A percentile compares a stretch with the other conserved stretches of the same genome.
phyloP scores from a whole-genome alignment of 2,329 filamentous ascomycete genomes.

The Metarhizium rileyi region DNA sequence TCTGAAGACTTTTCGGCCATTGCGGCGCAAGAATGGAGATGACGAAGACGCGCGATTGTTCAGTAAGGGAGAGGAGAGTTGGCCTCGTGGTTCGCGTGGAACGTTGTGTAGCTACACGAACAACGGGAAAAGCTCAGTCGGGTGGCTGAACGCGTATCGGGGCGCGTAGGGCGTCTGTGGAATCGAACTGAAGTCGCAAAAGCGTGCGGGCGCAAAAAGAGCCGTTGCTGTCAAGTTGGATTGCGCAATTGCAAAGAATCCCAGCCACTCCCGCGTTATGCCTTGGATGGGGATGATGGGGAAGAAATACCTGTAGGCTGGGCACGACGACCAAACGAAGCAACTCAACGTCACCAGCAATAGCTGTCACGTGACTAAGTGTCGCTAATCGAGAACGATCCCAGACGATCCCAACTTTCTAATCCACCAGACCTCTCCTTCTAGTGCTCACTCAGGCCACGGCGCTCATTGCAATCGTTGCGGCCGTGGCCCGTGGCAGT shows the following conservation, averaged over 20 bases:
- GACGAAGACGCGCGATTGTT: conserved; percentile 12
- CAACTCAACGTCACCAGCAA: conserved; percentile 26
- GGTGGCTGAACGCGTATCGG: conserved; percentile 12
- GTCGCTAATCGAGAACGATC: conserved; percentile 1
- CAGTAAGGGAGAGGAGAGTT: conserved; percentile 2
- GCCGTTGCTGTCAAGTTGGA: conserved; percentile 1
- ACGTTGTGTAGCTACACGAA: background rate
- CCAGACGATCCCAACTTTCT: background rate
- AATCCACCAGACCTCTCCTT: too few relatives aligned
- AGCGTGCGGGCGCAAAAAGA: conserved; percentile 4
- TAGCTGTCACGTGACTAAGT: conserved; percentile 21
- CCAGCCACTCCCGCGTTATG: conserved; percentile 8
- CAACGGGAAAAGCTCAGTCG: conserved; percentile 6
- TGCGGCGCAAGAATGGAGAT: conserved; percentile 10
- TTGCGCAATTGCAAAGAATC: conserved; percentile 7
- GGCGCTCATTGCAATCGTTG: too few relatives aligned
- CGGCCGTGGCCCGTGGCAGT: too few relatives aligned
- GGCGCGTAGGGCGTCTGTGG: conserved; percentile 9
- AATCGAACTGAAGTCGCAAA: conserved; percentile 3
- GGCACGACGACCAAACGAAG: conserved; percentile 25
- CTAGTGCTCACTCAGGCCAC: too few relatives aligned
- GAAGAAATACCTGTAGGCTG: conserved; percentile 1
- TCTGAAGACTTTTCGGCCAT: conserved; percentile 31
- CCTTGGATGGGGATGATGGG: conserved; percentile 5
- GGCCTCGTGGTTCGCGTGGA: background rate